Evolutionary conservation across 2,329 filamentous ascomycete species (phyloP).

Genomic region (Shiraia sp.): DNA sequence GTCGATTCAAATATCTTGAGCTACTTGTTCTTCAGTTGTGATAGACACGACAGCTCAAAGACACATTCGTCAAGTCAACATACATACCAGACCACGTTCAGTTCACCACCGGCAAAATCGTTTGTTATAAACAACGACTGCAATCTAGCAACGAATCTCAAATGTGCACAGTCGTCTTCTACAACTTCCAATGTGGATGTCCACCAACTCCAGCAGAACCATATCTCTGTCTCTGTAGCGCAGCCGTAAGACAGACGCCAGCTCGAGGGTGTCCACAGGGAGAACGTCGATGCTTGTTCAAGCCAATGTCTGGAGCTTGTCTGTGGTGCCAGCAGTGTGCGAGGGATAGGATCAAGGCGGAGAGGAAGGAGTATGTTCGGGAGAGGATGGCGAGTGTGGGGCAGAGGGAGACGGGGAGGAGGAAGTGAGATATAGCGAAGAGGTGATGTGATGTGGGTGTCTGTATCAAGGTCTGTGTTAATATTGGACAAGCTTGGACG

Average conservation of each 20-base stretch:
- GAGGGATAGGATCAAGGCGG: slow-evolving; percentile 12
- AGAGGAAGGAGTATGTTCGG: slow-evolving; percentile 13
- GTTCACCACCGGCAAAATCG: too few species aligned
- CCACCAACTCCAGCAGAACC: slow-evolving; percentile 23
- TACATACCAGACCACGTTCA: too few species aligned
- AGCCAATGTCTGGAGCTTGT: slow-evolving; percentile 13
- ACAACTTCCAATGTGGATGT: slow-evolving; percentile 24
- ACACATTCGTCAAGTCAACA: too few species aligned
- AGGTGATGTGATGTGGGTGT: too few species aligned
- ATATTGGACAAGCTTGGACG: too few species aligned
- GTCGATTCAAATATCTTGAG: too few species aligned
- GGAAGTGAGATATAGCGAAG: neutral
- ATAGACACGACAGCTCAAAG: too few species aligned
- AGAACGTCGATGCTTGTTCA: slow-evolving; percentile 9
- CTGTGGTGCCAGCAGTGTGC: slow-evolving; percentile 22
- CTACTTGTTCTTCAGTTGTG: too few species aligned
- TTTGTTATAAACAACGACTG: slow-evolving; percentile 1
- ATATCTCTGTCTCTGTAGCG: slow-evolving; percentile 20
- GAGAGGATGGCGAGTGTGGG: slow-evolving; percentile 10
- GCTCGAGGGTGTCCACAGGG: slow-evolving; percentile 21
- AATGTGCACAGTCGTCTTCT: slow-evolving; percentile 34
- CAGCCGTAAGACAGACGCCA: slow-evolving; percentile 3
- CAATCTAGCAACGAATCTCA: too few species aligned
- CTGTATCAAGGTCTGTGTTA: too few species aligned
- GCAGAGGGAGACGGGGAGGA: neutral